These are phyloP conservation scores for Phanerochaete carnosa DNA, from an alignment of 768 basidiomycete species.

Conservation along the genomic window DNA sequence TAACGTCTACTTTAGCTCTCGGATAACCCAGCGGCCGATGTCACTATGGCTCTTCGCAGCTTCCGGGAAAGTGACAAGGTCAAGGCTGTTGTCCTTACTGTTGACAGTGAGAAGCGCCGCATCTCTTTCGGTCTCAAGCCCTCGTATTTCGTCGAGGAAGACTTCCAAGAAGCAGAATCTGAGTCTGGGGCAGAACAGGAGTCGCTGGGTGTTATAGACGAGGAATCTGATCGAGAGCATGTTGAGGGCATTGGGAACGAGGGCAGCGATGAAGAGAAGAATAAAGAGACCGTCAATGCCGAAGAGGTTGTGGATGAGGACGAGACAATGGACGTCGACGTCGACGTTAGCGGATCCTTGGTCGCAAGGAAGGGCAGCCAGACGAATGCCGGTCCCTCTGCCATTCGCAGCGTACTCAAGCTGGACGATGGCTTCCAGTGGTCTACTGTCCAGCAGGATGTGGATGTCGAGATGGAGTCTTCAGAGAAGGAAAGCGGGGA, in stretches of 20 bases:
- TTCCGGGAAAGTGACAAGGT: conserved; percentile 89
- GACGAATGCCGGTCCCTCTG: not conserved
- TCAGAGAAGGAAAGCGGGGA: conserved; percentile 49
- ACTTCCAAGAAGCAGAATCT: conserved; percentile 40
- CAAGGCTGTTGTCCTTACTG: conserved; percentile 68
- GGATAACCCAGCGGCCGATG: conserved; percentile 82
- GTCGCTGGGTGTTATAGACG: conserved; percentile 30
- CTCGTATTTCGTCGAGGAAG: conserved; percentile 75
- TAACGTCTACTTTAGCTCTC: conserved; percentile 56
- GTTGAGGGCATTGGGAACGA: conserved; percentile 17
- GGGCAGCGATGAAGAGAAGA: conserved; percentile 12
- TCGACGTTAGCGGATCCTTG: conserved; percentile 24
- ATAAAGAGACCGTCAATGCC: conserved; percentile 13
- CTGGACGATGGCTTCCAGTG: conserved; percentile 70
- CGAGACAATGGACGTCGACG: conserved; percentile 45
- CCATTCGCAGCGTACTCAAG: conserved; percentile 37
- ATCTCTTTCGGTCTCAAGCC: conserved; percentile 84
- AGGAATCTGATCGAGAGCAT: conserved; percentile 17
- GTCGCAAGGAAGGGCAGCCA: not conserved
- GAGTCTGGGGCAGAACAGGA: conserved; percentile 28
- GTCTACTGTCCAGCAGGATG: conserved; percentile 40
- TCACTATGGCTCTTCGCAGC: conserved; percentile 67
- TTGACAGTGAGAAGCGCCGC: conserved; percentile 77
- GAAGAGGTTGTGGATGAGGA: conserved; percentile 24
- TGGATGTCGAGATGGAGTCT: conserved; percentile 38